Evolutionary conservation across 176 grass and related monocot genomes (phyloP), one percentile per base, ranked within the genome.

Genomic region (Oryza punctata): DNA sequence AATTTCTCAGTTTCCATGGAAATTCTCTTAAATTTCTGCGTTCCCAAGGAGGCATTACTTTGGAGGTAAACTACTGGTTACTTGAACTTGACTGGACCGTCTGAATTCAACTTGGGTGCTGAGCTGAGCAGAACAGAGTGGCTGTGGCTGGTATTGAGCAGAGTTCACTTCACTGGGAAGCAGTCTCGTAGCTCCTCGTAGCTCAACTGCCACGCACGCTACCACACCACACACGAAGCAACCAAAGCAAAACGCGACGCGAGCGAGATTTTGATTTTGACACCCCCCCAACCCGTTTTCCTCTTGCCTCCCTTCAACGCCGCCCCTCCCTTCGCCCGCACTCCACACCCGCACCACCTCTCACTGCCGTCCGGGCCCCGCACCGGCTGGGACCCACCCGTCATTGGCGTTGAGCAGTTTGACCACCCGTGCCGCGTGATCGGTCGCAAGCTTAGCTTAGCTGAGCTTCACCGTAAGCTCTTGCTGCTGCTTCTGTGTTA

Each of bases 221-320:
- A 12, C 25, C 79, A 77, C 38, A 70, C 40, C 79, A 69, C n/a
- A 47, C 38, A 7, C 54, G 54, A 52, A 29, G 73, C 29, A 59
- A 68, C 26, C 12, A 19, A 19, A 35, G 33, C 33, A 35, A 35
- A 35, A 9, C 37, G 7, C 37, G 37, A 44, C 37, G 23, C 38
- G 73, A 46, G 63, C 68, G 10, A 70, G 82, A 92, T 86, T 83
- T 89, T 43, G 77, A 92, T 89, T 86, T 92, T 43, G 86, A 92
- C 90, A 50, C 30, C 30, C 71, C 75, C 63, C 69, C 26, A 10
- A 18, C 0, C 4, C 14, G 19, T 41, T 18, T 18, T 4, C 12
- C 9, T 29, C 79, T 67, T 60, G 79, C 88, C 75, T 90, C 75
- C 88, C 88, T 86, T 86, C 33, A 78, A 90, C 83, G 88, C 78